Conservation (phyloP, 208 protist genomes). For the Acanthamoeba sp. region DNA sequence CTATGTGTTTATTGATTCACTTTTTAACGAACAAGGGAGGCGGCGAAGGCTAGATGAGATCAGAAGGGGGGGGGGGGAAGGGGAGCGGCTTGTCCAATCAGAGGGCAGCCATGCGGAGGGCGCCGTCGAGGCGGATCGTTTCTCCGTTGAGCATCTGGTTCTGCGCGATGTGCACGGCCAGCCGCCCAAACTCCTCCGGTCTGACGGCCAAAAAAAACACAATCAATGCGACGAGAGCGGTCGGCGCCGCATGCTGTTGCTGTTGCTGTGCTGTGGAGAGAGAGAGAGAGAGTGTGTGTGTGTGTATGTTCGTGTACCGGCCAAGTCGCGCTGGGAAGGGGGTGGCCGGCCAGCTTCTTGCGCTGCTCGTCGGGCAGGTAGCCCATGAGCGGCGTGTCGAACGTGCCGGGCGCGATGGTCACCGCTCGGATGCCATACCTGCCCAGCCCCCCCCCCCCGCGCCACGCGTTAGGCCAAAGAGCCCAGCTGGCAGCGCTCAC, state of each 20-base stretch:
- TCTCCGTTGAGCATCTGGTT: slow-evolving; percentile 92
- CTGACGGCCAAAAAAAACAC: no score
- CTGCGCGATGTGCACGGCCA: slow-evolving; percentile 89
- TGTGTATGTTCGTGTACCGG: neutral
- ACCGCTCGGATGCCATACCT: slow-evolving; percentile 89
- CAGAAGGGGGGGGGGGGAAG: no score
- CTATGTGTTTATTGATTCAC: no score
- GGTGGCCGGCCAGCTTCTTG: slow-evolving; percentile 84
- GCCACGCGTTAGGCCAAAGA: neutral
- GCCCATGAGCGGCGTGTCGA: slow-evolving; percentile 90
- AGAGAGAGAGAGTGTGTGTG: neutral
- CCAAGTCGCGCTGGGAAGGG: slow-evolving; percentile 81
- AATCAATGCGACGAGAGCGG: no score
- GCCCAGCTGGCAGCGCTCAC: no score
- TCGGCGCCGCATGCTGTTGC: no score
- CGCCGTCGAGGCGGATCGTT: slow-evolving; percentile 85
- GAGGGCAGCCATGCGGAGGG: slow-evolving; percentile 76
- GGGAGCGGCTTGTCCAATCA: no score
- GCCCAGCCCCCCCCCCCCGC: slow-evolving; percentile 85
- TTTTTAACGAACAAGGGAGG: no score
- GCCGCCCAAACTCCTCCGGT: slow-evolving; percentile 89
- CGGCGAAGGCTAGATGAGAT: no score
- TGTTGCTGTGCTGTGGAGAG: no score
- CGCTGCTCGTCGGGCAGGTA: slow-evolving; percentile 76
- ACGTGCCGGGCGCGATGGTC: slow-evolving; percentile 90